phyloP scores from a whole-genome alignment of 352 stramenopile genomes.

The Globisporangium nagaii region DNA sequence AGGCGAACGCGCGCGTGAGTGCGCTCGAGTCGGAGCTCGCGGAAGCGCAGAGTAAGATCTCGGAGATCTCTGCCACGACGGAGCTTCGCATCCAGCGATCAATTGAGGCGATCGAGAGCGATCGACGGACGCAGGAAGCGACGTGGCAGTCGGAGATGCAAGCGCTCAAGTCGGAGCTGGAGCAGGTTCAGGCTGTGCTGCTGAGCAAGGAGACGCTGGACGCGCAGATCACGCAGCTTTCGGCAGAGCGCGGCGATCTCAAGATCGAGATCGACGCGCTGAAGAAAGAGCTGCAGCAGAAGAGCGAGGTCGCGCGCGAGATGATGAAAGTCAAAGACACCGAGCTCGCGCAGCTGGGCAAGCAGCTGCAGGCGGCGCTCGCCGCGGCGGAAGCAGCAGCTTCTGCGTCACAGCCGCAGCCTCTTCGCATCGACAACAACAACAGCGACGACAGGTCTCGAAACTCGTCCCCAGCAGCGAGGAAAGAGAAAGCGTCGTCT shows the following conservation, averaged over 20 bases:
- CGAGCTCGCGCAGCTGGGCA: slow-evolving; percentile 41
- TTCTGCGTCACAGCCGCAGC: not conserved
- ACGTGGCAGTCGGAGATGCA: slow-evolving; percentile 24
- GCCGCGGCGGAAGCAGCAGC: slow-evolving; percentile 22
- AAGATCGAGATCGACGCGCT: slow-evolving; percentile 21
- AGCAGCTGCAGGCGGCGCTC: slow-evolving; percentile 39
- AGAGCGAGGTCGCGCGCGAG: slow-evolving; percentile 33
- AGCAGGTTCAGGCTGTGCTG: slow-evolving; percentile 17
- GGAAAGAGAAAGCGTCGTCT: slow-evolving; percentile 27
- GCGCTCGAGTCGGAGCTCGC: slow-evolving; percentile 32
- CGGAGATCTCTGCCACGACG: slow-evolving; percentile 16
- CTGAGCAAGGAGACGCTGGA: slow-evolving; percentile 25
- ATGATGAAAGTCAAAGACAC: slow-evolving; percentile 45
- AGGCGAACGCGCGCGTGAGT: slow-evolving; percentile 28
- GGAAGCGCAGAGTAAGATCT: slow-evolving; percentile 17
- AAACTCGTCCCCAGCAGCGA: slow-evolving; percentile 17
- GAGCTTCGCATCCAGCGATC: slow-evolving; percentile 15
- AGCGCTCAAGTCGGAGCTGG: slow-evolving; percentile 27
- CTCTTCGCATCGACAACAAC: slow-evolving; percentile 14
- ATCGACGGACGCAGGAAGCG: slow-evolving; percentile 21
- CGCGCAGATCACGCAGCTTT: slow-evolving; percentile 29
- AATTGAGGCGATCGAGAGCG: slow-evolving; percentile 20
- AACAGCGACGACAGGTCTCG: slow-evolving; percentile 7
- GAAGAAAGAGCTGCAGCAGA: slow-evolving; percentile 28
- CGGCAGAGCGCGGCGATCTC: slow-evolving; percentile 25